Evolutionary conservation across 192 early-diverging fungal genomes (phyloP).

Genomic region (Phlyctochytrium bullatum): DNA sequence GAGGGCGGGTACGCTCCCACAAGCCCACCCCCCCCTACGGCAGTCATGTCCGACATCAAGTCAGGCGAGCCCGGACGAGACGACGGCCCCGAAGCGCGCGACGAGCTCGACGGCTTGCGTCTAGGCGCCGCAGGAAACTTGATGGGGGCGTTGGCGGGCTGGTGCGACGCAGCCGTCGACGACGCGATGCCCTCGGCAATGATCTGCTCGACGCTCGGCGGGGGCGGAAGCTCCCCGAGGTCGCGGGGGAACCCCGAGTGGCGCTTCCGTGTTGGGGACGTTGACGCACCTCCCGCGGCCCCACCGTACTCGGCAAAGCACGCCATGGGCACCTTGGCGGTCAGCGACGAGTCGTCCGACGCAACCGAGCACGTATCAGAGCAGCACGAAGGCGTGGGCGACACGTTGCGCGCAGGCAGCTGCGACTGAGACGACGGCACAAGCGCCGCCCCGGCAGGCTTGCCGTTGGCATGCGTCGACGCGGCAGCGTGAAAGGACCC

Average conservation of each 20-base stretch:
- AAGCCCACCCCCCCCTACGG: too few species aligned
- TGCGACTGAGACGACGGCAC: background rate
- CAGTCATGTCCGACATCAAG: too few species aligned
- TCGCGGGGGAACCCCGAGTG: too few species aligned
- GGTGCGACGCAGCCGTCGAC: background rate
- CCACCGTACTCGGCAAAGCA: background rate
- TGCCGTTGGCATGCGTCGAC: too few species aligned
- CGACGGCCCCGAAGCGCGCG: too few species aligned
- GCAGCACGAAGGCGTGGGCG: background rate
- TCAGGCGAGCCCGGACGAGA: too few species aligned
- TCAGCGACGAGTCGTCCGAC: background rate
- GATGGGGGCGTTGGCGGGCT: background rate
- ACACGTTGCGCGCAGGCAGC: background rate
- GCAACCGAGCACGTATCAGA: background rate
- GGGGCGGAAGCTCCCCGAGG: background rate
- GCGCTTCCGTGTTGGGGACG: background rate
- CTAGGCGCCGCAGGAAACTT: background rate
- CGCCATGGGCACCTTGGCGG: background rate
- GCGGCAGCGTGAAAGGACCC: background rate
- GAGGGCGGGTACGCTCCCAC: too few species aligned
- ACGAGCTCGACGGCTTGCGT: background rate
- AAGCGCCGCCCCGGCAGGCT: too few species aligned
- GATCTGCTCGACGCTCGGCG: background rate
- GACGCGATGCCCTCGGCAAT: background rate
- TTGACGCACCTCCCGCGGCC: background rate